A percentile compares a stretch with the other conserved stretches of the same genome.
These are phyloP conservation scores for Warburgia ugandensis DNA, from an alignment of 164 flowering plant genomes.

Conservation along the genomic window DNA sequence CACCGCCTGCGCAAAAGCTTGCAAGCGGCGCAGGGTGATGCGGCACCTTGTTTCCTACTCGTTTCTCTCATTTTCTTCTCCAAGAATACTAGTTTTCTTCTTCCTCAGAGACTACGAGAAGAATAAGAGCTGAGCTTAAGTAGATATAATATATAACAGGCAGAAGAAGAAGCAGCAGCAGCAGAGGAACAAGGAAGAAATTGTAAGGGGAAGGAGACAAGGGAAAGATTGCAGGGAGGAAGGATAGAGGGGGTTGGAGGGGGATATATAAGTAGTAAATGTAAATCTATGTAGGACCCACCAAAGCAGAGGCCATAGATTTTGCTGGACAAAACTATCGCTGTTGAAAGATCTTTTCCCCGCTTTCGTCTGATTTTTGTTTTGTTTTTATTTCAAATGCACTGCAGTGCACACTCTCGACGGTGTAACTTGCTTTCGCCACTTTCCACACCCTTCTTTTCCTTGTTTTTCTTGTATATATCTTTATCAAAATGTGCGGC, in stretches of 20 bases:
- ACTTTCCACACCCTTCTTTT: no score
- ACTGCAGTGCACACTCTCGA: no score
- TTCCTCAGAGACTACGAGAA: no score
- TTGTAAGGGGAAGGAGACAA: no score
- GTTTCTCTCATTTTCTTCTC: conserved; percentile 27
- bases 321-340: conserved; percentile 11
- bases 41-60: conserved; percentile 42
- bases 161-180: not conserved
- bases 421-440: no score
- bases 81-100: not conserved
- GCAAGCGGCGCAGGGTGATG: conserved; percentile 87
- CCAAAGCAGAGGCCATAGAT: conserved; percentile 10
- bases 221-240: not conserved
- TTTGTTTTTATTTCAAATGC: no score
- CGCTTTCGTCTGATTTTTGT: conserved; percentile 3
- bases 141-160: no score
- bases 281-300: conserved; percentile 11
- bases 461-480: no score
- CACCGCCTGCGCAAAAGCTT: conserved; percentile 75
- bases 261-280: not conserved
- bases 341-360: conserved; percentile 2
- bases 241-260: not conserved
- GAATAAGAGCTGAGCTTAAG: no score
- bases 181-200: not conserved
- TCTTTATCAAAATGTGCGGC: no score